Evolutionary conservation across 768 basidiomycete genomes (phyloP), one percentile per base, ranked within the genome.

Genomic region (Russula emetica): DNA sequence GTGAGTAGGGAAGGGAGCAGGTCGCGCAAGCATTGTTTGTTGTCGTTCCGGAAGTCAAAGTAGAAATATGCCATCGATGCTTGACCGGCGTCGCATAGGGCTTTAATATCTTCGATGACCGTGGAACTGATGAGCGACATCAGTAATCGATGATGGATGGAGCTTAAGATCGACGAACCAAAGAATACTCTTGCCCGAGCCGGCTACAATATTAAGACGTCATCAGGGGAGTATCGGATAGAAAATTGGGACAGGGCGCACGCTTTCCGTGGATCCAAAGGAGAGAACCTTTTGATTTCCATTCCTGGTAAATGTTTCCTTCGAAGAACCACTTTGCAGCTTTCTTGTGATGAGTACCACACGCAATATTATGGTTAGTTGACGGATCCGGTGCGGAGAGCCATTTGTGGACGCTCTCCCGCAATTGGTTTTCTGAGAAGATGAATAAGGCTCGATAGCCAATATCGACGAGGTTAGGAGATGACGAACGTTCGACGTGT

Each of bases 241-340:
- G 1, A n/a, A 54, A 14, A 2, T n/a, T 38, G 11, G n/a, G 18
- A 36, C 3, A 22, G 5, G 22, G 5, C 34, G 34, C 7, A 54
- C 53, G 53, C 34, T 54, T 54, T 9, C 53, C 53, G 7, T 54
- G n/a, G 8, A 54, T 36, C 53, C 53, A 54, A 13, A 54, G n/a
- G n/a, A 50, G 26, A 3, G 49, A 50, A 26, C 14, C 16, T 16
- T 24, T 14, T 4, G 22, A 26, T 26, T 50, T 50, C 49, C 49
- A 54, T 22, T 54, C n/a, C 2, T 10, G 11, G 6, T 30, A 42
- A 3, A 44, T n/a, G 14, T 5, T 42, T 3, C 40, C 26, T 26
- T 56, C 18, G 28, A 28, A 30, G 55, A 56, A 56, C 55, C 55
- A 44, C 4, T 4, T 7, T 11, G 38, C 55, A 2, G 40, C n/a